A percentile compares a stretch with the other conserved stretches of the same genome.
Conservation (phyloP, 257 asterid species). For the Solanum lycopersicoides region DNA sequence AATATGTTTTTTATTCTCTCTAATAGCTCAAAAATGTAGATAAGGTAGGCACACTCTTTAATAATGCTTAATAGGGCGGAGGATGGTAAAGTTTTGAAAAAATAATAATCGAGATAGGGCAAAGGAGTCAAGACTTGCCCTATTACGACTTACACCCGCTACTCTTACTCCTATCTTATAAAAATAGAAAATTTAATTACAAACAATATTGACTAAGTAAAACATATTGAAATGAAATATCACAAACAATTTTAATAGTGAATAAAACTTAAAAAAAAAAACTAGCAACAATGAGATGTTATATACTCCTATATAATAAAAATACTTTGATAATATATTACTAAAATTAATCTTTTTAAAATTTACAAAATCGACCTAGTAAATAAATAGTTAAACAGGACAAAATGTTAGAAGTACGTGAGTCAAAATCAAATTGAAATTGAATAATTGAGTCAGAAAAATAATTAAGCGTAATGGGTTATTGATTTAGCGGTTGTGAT, state of each 20-base stretch:
- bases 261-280: too few relatives aligned
- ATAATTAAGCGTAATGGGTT: not conserved
- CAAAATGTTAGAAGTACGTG: not conserved
- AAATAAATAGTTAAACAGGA: not conserved
- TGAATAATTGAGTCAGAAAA: not conserved
- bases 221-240: too few relatives aligned
- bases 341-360: not conserved
- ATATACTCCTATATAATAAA: not conserved
- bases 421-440: too few relatives aligned
- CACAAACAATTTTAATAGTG: too few relatives aligned
- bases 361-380: not conserved
- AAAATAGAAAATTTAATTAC: too few relatives aligned
- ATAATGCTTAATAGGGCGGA: too few relatives aligned
- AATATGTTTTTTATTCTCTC: too few relatives aligned
- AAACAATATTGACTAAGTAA: too few relatives aligned
- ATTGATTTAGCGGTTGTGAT: not conserved
- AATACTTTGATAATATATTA: too few relatives aligned
- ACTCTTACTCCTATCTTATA: not conserved
- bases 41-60: not conserved
- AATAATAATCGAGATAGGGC: too few relatives aligned
- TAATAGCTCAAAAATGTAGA: too few relatives aligned
- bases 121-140: not conserved
- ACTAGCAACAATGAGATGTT: not conserved
- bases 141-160: not conserved
- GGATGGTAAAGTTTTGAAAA: too few relatives aligned